These are phyloP conservation scores for Alternaria novae-zelandiae DNA, from an alignment of 2,329 filamentous ascomycete species.

Conservation along the genomic window DNA sequence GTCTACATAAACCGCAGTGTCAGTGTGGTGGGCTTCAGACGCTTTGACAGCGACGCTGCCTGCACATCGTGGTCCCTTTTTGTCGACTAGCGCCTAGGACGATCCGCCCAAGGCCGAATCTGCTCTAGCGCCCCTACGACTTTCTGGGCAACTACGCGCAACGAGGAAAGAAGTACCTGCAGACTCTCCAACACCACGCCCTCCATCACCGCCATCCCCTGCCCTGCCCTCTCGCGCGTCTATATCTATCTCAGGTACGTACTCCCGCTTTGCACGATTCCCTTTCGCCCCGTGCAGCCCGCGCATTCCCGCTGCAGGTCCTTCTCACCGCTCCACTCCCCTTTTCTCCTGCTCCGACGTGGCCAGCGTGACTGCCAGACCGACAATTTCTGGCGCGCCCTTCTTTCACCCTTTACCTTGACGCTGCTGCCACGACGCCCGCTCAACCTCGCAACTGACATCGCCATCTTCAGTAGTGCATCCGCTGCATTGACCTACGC, in stretches of 20 bases:
- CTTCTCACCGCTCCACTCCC: conserved; percentile 42
- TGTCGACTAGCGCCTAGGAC: conserved; percentile 15
- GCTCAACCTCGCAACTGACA: conserved; percentile 36
- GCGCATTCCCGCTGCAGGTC: conserved; percentile 28
- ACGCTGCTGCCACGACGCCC: conserved; percentile 17
- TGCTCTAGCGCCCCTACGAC: conserved; percentile 33
- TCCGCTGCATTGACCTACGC: conserved; percentile 49
- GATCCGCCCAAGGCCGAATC: conserved; percentile 30
- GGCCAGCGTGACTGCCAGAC: conserved; percentile 38
- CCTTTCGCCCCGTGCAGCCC: conserved; percentile 24
- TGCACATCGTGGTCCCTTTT: conserved; percentile 22
- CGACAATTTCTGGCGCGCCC: conserved; percentile 31
- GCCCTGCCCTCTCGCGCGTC: conserved; percentile 29
- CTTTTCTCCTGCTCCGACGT: conserved; percentile 40
- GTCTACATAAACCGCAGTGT: conserved; percentile 12
- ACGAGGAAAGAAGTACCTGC: conserved; percentile 47
- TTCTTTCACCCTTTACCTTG: conserved; percentile 18
- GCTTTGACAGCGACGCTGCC: conserved; percentile 27
- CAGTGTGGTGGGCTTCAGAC: conserved; percentile 9
- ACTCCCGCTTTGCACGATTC: conserved; percentile 16
- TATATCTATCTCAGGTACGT: conserved; percentile 43
- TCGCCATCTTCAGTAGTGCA: conserved; percentile 36
- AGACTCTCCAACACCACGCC: conserved; percentile 41
- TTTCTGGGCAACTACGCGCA: conserved; percentile 42
- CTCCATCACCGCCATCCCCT: conserved; percentile 37